phyloP scores from a whole-genome alignment of 2,329 filamentous ascomycete genomes.

The Sordariomycetes sp. region DNA sequence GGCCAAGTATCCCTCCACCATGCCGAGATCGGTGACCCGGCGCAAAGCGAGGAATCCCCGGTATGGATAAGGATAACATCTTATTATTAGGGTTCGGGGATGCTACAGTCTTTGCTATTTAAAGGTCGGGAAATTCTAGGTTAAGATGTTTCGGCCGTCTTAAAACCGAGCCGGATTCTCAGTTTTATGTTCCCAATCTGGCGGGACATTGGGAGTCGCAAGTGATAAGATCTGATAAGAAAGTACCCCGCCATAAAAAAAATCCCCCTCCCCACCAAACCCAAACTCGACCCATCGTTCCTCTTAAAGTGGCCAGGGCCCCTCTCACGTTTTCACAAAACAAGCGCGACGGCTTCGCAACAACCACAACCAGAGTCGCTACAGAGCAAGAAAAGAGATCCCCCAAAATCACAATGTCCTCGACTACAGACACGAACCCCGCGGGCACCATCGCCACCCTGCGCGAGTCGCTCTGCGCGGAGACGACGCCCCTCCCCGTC shows the following conservation, averaged over 20 bases:
- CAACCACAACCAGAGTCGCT: background rate
- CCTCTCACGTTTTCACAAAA: background rate
- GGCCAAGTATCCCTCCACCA: background rate
- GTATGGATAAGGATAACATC: background rate
- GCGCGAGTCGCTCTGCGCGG: constrained; percentile 65
- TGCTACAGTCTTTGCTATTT: no score
- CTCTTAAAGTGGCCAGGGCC: background rate
- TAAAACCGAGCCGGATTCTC: background rate
- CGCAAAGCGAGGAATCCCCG: background rate
- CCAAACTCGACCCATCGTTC: background rate
- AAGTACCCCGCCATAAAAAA: constrained; percentile 3
- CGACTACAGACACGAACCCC: background rate
- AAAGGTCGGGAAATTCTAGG: no score
- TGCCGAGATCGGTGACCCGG: background rate
- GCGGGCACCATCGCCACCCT: constrained; percentile 43
- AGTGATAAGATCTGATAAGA: constrained; percentile 4
- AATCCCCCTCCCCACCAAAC: background rate
- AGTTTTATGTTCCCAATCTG: background rate
- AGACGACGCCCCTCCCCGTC: constrained; percentile 68
- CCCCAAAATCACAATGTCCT: background rate
- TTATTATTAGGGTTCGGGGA: background rate
- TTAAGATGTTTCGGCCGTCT: no score
- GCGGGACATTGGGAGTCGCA: background rate
- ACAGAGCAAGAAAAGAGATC: background rate
- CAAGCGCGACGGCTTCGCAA: background rate